Evolutionary conservation across 345 rosid species (phyloP).

Genomic region (Dipteronia sinensis): DNA sequence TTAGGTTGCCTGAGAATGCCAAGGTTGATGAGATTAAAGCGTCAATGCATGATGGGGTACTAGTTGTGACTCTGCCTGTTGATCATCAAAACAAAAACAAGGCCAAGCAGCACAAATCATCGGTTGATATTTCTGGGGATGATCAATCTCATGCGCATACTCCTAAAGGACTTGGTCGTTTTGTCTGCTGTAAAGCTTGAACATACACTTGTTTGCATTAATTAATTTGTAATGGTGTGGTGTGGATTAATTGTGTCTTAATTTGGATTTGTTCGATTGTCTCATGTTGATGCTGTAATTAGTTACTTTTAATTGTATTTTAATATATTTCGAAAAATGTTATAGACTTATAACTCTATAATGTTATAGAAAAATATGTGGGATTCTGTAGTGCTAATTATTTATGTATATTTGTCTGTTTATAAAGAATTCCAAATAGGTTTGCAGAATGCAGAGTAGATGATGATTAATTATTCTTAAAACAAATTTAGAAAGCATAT

Average conservation of each 20-base stretch:
- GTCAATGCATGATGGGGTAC: constrained; percentile 41
- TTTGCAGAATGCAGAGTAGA: no score
- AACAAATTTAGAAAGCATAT: no score
- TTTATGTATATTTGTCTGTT: no score
- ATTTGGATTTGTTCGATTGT: not conserved
- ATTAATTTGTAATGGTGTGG: not conserved
- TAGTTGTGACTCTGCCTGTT: constrained; percentile 38
- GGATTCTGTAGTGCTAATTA: no score
- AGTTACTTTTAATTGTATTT: not conserved
- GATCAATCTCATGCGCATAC: constrained; percentile 8
- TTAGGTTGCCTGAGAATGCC: constrained; percentile 36
- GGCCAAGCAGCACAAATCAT: not conserved
- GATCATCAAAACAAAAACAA: not conserved
- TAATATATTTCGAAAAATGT: no score
- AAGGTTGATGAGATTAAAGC: constrained; percentile 44
- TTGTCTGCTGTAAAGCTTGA: constrained; percentile 46
- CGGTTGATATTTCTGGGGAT: constrained; percentile 26
- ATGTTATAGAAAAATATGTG: no score
- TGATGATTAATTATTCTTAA: no score
- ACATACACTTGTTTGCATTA: not conserved
- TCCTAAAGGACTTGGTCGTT: constrained; percentile 35
- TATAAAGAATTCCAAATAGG: no score
- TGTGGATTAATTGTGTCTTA: not conserved
- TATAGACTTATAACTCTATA: no score
- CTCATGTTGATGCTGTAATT: not conserved